Conservation (phyloP, 2,329 filamentous ascomycete species). For the Cladosporium sp. region DNA sequence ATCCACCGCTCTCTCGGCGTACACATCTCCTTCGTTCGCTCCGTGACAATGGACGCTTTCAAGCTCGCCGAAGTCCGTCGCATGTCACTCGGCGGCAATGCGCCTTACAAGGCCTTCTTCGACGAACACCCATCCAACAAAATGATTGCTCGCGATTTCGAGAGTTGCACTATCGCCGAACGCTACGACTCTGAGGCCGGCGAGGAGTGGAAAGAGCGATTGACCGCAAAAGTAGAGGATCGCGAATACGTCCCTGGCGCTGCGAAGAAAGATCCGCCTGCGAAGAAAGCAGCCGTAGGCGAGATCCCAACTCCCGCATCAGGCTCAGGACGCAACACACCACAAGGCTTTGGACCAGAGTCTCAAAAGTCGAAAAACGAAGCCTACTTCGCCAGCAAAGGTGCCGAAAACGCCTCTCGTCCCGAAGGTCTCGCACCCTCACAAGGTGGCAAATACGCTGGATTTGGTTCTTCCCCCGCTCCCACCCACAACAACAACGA, state of each 20-base stretch:
- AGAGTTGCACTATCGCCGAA: conserved; percentile 84
- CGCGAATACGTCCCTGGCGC: conserved; percentile 68
- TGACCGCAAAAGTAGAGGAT: conserved; percentile 83
- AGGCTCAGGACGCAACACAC: conserved; percentile 19
- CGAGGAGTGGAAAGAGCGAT: conserved; percentile 90
- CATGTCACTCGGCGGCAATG: conserved; percentile 90
- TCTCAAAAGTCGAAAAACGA: conserved; percentile 65
- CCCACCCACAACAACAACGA: conserved; percentile 37
- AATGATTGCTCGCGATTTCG: conserved; percentile 57
- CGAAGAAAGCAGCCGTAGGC: conserved; percentile 8
- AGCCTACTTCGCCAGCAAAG: conserved; percentile 82
- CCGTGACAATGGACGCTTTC: conserved; percentile 98
- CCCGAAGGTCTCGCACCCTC: conserved; percentile 73
- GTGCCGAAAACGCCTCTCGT: conserved; percentile 74
- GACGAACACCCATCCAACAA: conserved; percentile 51
- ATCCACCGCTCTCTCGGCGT: conserved; percentile 92
- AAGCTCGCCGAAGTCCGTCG: conserved; percentile 87
- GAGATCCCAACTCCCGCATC: conserved; percentile 8
- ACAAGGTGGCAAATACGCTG: conserved; percentile 87
- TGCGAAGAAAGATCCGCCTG: neutral
- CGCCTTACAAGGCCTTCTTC: conserved; percentile 82
- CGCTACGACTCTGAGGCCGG: conserved; percentile 85
- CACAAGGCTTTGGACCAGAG: conserved; percentile 14
- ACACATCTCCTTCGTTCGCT: conserved; percentile 96
- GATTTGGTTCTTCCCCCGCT: conserved; percentile 77